Conservation (phyloP, 352 stramenopile species). For the Peronosclerospora sorghi region DNA sequence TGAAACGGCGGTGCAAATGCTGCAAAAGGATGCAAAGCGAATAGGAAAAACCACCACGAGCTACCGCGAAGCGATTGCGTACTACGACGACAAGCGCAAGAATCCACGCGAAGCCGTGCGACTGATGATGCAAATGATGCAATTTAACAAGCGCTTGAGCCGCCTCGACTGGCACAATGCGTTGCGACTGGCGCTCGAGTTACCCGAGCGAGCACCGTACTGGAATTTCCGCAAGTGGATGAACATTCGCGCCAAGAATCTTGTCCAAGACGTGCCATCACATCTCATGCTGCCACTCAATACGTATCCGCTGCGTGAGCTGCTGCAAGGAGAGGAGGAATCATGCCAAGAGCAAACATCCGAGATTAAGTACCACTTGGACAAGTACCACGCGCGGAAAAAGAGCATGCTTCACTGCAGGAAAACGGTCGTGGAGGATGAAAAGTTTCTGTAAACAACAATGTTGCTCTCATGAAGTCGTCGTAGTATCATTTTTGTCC, state of each 20-base stretch:
- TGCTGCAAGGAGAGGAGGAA: conserved; percentile 13
- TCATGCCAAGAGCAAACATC: conserved; percentile 2
- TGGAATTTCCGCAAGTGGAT: too few relatives aligned
- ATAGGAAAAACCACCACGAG: conserved; percentile 61
- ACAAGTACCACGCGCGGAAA: conserved; percentile 24
- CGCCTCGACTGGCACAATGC: conserved; percentile 74
- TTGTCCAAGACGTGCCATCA: too few relatives aligned
- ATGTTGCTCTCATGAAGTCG: too few relatives aligned
- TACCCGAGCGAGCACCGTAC: too few relatives aligned
- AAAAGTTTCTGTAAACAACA: conserved; percentile 31
- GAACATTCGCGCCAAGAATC: too few relatives aligned
- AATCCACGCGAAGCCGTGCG: conserved; percentile 54
- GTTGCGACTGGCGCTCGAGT: too few relatives aligned
- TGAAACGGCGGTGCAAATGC: too few relatives aligned
- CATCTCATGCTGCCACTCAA: conserved; percentile 43
- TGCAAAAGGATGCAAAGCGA: too few relatives aligned
- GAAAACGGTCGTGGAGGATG: conserved; percentile 12
- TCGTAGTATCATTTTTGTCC: too few relatives aligned
- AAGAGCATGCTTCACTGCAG: conserved; percentile 24
- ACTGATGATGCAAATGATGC: conserved; percentile 82
- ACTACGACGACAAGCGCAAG: too few relatives aligned
- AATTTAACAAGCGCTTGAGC: conserved; percentile 63
- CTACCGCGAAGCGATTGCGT: too few relatives aligned
- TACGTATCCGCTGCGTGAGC: conserved; percentile 13
- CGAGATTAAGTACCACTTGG: conserved; percentile 9